phyloP scores from a whole-genome alignment of 805 yeast species.

The Kuraishia hungarica region DNA sequence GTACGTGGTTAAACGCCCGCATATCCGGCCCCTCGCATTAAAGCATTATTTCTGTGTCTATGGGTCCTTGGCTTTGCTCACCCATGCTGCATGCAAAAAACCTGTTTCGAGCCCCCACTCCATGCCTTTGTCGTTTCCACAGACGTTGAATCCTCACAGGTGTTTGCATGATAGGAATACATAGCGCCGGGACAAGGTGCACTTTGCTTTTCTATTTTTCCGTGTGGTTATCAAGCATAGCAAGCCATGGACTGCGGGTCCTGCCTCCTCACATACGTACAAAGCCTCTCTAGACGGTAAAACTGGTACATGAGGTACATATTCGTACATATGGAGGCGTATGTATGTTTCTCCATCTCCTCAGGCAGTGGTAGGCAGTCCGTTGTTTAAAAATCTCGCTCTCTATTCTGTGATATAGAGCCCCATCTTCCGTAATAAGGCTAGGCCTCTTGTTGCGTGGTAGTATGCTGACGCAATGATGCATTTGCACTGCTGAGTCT shows the following conservation, averaged over 20 bases:
- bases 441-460: background rate
- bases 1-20: background rate
- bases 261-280: background rate
- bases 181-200: background rate
- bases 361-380: background rate
- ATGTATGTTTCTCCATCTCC: background rate
- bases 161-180: background rate
- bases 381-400: background rate
- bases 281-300: background rate
- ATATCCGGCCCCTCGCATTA: background rate
- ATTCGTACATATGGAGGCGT: background rate
- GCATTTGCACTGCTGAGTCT: background rate
- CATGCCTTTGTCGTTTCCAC: background rate
- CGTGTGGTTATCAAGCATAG: background rate
- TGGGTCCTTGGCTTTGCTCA: background rate
- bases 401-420: background rate
- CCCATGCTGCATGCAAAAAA: background rate
- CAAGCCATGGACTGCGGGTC: background rate
- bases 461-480: background rate
- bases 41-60: background rate
- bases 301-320: background rate
- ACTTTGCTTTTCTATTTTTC: background rate
- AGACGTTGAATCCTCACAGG: background rate
- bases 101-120: background rate
- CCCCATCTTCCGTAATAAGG: background rate